Base-by-base conservation (phyloP, 2,329 filamentous ascomycete species). In the Penicillium oxalicum region DNA sequence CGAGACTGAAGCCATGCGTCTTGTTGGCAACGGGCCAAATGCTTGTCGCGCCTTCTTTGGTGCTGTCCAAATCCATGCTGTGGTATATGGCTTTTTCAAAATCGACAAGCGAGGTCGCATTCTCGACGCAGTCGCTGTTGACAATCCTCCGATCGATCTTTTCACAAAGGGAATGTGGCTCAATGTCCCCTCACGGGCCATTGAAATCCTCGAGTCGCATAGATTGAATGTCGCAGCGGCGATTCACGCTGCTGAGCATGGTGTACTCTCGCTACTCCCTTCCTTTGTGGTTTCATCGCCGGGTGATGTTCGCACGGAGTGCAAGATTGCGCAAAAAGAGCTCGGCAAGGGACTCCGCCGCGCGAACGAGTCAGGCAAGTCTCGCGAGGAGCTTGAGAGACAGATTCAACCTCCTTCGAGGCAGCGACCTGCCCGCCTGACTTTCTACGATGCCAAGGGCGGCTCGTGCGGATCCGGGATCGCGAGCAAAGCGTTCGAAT, bases 11-110 rank as follows among this genome's bases (percentile, higher is more conserved):
- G 84, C 86, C 2, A 90, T 95, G 54, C 84, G 89, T 6, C 79
- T 77, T 13, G 87, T 96, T 34, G 74, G 76, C 0, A 66, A 47
- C 24, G 61, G 70, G 57, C 36, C 47, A 2, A 85, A 82, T 0
- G 69, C 75, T 3, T 86, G 79, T 0, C 79, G 82, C 52, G 91
- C 91, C 1, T 97, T 88, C 70, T 91, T 88, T 64, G 93, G 93
- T 33, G 75, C 81, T 0, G 91, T 98, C 64, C 85, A 86, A 60
- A 91, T 97, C 61, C 82, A 86, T 55, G 86, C 91, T 57, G 85
- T 88, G 28, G 90, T 98, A 2, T 97, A 94, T 66, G 93, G 93
- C 2, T 98, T 93, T 74, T 97, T 96, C 78, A 97, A 97, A 66
- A 75, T 96, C n/a, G 91, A 97, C 69, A 86, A 85, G 63, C 85